Evolutionary conservation across 2,329 filamentous ascomycete species (phyloP).

Genomic region (Fusarium vanettenii): DNA sequence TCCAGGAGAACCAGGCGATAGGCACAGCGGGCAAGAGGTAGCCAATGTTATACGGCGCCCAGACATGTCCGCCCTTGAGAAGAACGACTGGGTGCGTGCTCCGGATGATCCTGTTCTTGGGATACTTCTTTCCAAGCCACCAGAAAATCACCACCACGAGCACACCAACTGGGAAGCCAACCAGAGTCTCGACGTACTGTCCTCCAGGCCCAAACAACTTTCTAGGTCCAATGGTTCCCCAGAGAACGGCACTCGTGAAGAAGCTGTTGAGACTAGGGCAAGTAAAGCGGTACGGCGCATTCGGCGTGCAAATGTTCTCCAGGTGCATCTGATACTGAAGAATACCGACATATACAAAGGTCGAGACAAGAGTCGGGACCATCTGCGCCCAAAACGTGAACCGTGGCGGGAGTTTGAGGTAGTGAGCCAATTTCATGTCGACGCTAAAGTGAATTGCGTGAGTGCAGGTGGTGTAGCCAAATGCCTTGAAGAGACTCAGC

Average conservation of each 20-base stretch:
- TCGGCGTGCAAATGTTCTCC: slow-evolving; percentile 50
- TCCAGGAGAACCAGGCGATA: slow-evolving; percentile 60
- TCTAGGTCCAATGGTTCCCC: slow-evolving; percentile 54
- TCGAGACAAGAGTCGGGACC: slow-evolving; percentile 49
- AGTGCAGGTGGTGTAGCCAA: slow-evolving; percentile 49
- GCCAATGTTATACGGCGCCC: slow-evolving; percentile 58
- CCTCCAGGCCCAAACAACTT: slow-evolving; percentile 51
- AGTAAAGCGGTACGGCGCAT: slow-evolving; percentile 50
- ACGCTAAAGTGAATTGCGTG: slow-evolving; percentile 51
- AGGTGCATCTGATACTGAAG: slow-evolving; percentile 54
- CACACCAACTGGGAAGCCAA: slow-evolving; percentile 55
- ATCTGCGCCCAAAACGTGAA: slow-evolving; percentile 52
- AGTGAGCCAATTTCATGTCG: slow-evolving; percentile 53
- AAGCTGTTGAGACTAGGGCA: slow-evolving; percentile 55
- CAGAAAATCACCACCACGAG: slow-evolving; percentile 51
- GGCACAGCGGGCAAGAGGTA: slow-evolving; percentile 61
- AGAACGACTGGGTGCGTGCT: slow-evolving; percentile 58
- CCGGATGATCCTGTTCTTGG: slow-evolving; percentile 47
- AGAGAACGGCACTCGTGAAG: slow-evolving; percentile 54
- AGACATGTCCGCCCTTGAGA: slow-evolving; percentile 53
- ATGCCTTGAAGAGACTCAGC: slow-evolving; percentile 61
- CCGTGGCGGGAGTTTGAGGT: slow-evolving; percentile 58
- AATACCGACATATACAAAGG: slow-evolving; percentile 48
- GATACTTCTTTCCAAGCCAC: slow-evolving; percentile 49
- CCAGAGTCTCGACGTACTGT: slow-evolving; percentile 50